Percentiles rank a stretch among this genome's conserved stretches.
Conservation (phyloP, 1,284 basidiomycete genomes). For the Apiotrichum domesticum region DNA sequence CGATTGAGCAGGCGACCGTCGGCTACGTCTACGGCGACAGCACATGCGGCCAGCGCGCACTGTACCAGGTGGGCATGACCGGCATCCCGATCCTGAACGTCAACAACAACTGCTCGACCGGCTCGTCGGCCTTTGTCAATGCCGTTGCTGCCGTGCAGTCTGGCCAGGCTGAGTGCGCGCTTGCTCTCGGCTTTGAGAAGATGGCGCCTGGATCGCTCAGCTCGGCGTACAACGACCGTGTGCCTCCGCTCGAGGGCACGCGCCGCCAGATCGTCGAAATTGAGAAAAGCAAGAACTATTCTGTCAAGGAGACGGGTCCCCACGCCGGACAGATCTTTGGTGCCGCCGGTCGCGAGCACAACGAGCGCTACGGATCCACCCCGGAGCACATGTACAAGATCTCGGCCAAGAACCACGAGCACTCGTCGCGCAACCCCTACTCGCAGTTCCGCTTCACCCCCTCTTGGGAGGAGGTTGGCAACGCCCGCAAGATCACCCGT, state of each 20-base stretch:
- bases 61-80: constrained; percentile 21
- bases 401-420: constrained; percentile 19
- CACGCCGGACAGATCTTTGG: constrained; percentile 15
- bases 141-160: constrained; percentile 9
- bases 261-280: constrained; percentile 9
- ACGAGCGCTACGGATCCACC: constrained; percentile 14
- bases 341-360: constrained; percentile 18
- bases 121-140: constrained; percentile 13
- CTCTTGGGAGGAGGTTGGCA: constrained; percentile 8
- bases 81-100: constrained; percentile 19
- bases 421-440: constrained; percentile 19
- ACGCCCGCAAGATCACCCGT: constrained; percentile 17
- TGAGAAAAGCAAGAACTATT: constrained; percentile 14
- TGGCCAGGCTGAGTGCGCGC: constrained; percentile 17
- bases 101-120: constrained; percentile 23
- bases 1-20: constrained; percentile 11
- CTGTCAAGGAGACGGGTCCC: constrained; percentile 12
- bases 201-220: constrained; percentile 18
- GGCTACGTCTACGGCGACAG: constrained; percentile 20
- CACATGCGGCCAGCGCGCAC: constrained; percentile 18
- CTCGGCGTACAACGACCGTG: constrained; percentile 13
- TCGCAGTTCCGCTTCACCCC: constrained; percentile 20
- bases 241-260: constrained; percentile 11
- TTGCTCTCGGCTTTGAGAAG: constrained; percentile 19
- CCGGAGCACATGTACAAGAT: constrained; percentile 16